phyloP scores from a whole-genome alignment of 495 filamentous ascomycete genomes.

The Pseudotulostoma volvatum region DNA sequence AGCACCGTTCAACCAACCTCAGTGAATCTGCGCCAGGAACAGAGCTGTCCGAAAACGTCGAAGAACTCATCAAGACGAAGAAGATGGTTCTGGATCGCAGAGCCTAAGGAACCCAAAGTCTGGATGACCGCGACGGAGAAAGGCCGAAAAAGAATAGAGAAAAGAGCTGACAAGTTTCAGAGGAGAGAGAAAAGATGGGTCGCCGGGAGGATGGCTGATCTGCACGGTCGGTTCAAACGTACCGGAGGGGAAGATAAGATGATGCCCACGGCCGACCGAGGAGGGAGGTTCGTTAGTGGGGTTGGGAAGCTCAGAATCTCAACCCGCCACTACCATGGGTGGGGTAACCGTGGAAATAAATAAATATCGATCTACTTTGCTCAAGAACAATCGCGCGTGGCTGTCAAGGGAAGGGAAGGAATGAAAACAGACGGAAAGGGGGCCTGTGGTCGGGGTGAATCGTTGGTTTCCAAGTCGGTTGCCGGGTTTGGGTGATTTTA shows the following conservation, averaged over 20 bases:
- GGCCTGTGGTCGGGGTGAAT: too few species aligned
- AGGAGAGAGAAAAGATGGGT: conserved; percentile 1
- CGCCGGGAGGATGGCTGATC: too few species aligned
- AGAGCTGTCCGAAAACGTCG: conserved; percentile 30
- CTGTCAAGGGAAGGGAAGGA: too few species aligned
- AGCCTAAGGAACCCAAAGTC: conserved; percentile 3
- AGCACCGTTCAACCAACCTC: conserved; percentile 5
- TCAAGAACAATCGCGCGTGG: too few species aligned
- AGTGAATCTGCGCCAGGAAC: conserved; percentile 7
- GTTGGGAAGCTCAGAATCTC: not conserved
- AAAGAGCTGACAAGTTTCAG: not conserved
- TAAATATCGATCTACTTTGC: not conserved
- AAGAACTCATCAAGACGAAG: conserved; percentile 29
- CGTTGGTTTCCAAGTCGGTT: too few species aligned
- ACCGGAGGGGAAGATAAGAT: conserved; percentile 3
- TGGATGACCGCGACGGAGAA: conserved; percentile 9
- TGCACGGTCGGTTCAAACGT: too few species aligned
- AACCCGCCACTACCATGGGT: conserved; percentile 2
- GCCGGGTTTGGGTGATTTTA: too few species aligned
- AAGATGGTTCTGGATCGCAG: not conserved
- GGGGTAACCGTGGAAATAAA: conserved; percentile 2
- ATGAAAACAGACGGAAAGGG: too few species aligned
- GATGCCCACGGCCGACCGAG: conserved; percentile 9
- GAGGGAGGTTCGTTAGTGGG: conserved; percentile 6
- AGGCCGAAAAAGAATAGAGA: not conserved